Evolutionary conservation across 2,329 filamentous ascomycete genomes (phyloP).

Genomic region (Paecilomyces fulvus): DNA sequence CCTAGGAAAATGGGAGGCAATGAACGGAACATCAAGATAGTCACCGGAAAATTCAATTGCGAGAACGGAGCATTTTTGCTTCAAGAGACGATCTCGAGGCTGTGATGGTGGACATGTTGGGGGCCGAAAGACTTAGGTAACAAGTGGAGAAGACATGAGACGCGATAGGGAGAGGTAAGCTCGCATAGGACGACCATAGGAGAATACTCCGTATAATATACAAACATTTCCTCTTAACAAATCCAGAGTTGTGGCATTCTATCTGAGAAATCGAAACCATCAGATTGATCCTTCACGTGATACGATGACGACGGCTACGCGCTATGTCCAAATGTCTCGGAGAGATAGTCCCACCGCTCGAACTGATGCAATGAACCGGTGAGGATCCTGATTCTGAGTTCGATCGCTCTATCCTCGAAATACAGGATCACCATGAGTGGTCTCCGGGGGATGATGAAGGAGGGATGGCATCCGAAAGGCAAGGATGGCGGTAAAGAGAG

Average conservation of each 20-base stretch:
- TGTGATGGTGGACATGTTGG: background rate
- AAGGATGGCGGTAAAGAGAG: conserved; percentile 46
- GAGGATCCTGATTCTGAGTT: background rate
- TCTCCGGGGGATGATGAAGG: conserved; percentile 41
- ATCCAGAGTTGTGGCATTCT: background rate
- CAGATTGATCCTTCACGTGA: background rate
- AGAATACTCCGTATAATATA: too few species aligned
- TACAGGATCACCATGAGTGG: conserved; percentile 35
- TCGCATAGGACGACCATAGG: background rate
- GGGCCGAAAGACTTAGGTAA: background rate
- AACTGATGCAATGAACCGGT: background rate
- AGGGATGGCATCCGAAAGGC: conserved; percentile 47
- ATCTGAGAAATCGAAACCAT: background rate
- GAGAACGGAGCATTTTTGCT: background rate
- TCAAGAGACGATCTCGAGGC: background rate
- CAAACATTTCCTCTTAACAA: background rate
- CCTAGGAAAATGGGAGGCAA: background rate
- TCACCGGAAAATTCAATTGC: too few species aligned
- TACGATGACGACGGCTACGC: background rate
- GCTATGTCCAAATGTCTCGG: background rate
- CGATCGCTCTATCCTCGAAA: conserved; percentile 1
- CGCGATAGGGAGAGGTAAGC: background rate
- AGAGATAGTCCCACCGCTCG: conserved; percentile 1
- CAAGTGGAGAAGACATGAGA: background rate
- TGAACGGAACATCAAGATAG: too few species aligned